Evolutionary conservation across 1,284 basidiomycete species (phyloP).

Genomic region (Fomitopsis palustris): DNA sequence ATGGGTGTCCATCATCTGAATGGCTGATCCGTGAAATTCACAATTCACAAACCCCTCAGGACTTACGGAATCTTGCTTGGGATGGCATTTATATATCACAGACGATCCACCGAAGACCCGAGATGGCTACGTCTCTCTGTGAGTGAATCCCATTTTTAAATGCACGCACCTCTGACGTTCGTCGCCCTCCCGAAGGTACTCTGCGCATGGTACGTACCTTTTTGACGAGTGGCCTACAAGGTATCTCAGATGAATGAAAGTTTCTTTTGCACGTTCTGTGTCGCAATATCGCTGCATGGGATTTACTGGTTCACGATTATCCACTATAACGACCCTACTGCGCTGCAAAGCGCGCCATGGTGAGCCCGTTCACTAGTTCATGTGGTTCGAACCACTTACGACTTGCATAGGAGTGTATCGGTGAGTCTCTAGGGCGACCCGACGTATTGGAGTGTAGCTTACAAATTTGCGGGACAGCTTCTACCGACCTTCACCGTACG

Average conservation of each 20-base stretch:
- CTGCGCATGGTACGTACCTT: background rate
- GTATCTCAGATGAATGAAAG: background rate
- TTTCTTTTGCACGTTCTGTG: background rate
- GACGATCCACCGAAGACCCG: background rate
- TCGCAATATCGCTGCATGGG: background rate
- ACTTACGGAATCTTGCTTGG: background rate
- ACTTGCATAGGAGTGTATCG: background rate
- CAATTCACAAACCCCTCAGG: too few relatives aligned
- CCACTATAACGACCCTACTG: background rate
- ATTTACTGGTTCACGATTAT: background rate
- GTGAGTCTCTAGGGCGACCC: background rate
- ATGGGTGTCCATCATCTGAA: too few relatives aligned
- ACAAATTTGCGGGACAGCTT: background rate
- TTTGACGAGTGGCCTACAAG: too few relatives aligned
- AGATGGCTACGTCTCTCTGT: background rate
- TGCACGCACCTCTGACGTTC: background rate
- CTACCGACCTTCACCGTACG: background rate
- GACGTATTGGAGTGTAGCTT: background rate
- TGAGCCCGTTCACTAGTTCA: background rate
- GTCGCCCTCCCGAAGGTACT: background rate
- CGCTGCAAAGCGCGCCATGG: background rate
- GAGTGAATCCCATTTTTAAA: background rate
- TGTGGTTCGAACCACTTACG: background rate
- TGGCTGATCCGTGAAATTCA: background rate
- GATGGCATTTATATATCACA: background rate